Base-by-base conservation (phyloP, 2,329 filamentous ascomycete species). In the Pseudocercospora fuligena region DNA sequence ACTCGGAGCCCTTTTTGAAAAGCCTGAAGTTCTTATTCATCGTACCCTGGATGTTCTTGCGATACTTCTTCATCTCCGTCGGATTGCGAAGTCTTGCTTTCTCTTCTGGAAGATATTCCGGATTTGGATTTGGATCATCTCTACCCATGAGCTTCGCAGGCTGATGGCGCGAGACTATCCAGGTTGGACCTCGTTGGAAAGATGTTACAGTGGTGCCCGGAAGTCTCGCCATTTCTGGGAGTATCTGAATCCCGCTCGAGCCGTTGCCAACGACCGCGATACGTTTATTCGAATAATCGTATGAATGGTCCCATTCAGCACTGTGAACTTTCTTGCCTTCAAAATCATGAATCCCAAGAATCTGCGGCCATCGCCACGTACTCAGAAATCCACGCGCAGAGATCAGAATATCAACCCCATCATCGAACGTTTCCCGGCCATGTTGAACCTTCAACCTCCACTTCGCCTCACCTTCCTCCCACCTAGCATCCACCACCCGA, bases 21-120 rank as follows among this genome's bases (percentile, higher is more conserved):
- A 82, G 80, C 66, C 73, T 77, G 69, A 83, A 83, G 2, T 80
- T 68, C 16, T 73, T 75, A 72, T 83, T 83, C 61, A 82, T 80
- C 62, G 79, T 80, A 12, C 78, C 77, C 70, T 83, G 81, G 51
- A 84, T 79, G 36, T 76, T 73, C 72, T 82, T 80, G 43, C 82
- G 77, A 73, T 81, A 83, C 53, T 77, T 71, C 25, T 82, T 76
- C 63, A 80, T 78, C 58, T 80, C 77, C 51, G 79, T 75, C 1
- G 81, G 80, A 66, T 84, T 78, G 58, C 73, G 71, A 29, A 78
- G 73, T 29, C 65, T 63, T 63, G 72, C 68, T 23, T 76, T 77
- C 51, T 78, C 74, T 29, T 73, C 70, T 16, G 67, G 66, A 1
- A 73, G 70, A 66, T 76, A 75, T 57, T 70, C 49, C 58, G 70